phyloP scores from a whole-genome alignment of 768 basidiomycete species.

The Mycena rebaudengoi region DNA sequence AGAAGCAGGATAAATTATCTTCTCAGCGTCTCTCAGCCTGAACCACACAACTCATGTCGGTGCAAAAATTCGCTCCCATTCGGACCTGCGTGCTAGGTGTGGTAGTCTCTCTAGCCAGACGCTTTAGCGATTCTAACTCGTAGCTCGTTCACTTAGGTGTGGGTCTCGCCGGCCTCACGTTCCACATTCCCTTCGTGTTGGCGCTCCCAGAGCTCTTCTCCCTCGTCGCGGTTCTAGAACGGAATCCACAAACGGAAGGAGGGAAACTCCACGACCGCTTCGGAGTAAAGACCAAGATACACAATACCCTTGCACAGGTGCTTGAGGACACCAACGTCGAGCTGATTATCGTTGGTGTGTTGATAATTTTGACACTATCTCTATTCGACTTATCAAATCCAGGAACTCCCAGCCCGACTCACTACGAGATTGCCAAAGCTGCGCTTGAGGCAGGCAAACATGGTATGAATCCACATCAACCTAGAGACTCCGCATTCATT shows the following conservation, averaged over 20 bases:
- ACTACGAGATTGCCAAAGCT: slow-evolving; percentile 72
- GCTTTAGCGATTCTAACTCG: too few relatives aligned
- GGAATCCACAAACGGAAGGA: slow-evolving; percentile 66
- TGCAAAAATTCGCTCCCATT: slow-evolving; percentile 65
- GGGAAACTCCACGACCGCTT: slow-evolving; percentile 75
- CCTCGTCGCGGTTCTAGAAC: slow-evolving; percentile 78
- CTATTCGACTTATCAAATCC: background rate
- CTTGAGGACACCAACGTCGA: slow-evolving; percentile 72
- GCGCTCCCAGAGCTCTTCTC: slow-evolving; percentile 75
- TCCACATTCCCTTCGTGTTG: slow-evolving; percentile 83
- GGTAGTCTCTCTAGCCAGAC: too few relatives aligned
- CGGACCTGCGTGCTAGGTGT: slow-evolving; percentile 78
- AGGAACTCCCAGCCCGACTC: slow-evolving; percentile 75
- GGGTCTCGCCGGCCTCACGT: slow-evolving; percentile 79
- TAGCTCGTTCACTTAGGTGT: too few relatives aligned
- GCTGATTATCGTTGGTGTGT: slow-evolving; percentile 62
- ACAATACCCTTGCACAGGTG: slow-evolving; percentile 68
- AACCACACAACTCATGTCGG: too few relatives aligned
- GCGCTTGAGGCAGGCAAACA: slow-evolving; percentile 77
- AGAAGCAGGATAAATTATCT: too few relatives aligned
- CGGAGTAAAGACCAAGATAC: slow-evolving; percentile 63
- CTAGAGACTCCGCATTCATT: too few relatives aligned
- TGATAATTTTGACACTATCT: too few relatives aligned
- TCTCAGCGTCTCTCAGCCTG: too few relatives aligned
- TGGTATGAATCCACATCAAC: slow-evolving; percentile 57